Evolutionary conservation across 495 filamentous ascomycete genomes (phyloP), one percentile per base, ranked within the genome.

Genomic region (Darksidea phi): DNA sequence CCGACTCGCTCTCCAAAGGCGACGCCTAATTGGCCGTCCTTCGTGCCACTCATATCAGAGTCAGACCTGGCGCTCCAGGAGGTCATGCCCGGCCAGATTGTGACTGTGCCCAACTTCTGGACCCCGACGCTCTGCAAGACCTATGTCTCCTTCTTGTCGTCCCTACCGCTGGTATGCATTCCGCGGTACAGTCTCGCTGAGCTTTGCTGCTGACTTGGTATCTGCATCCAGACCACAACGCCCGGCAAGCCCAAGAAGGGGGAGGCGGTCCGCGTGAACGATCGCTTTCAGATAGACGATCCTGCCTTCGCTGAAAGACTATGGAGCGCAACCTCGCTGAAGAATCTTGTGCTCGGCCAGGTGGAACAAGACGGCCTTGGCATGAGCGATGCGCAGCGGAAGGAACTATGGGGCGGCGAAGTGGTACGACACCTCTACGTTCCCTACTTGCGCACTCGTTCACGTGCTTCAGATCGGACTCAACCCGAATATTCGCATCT

Each of bases 401-500:
- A 64, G 11, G 63, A 74, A 24, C 67, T 83, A 13, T 95, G 91
- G 90, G 93, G 89, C 46, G 93, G 92, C 17, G 81, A 91, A 25
- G 83, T 87, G 1, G 73, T 67, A 59, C 46, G 12, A 17, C 20
- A 28, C 25, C 17, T n/a, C 32, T 8, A 6, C 38, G 10, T n/a
- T n/a, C 36, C 34, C 26, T 10, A 47, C 1, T 15, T 43, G 12
- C 13, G 56, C 25, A 45, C 26, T 21, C 11, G 12, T 62, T 21
- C 17, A 23, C 2, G 43, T 51, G 46, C n/a, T 36, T 1, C 24
- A 64, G 65, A 37, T 94, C n/a, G 93, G 91, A 1, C 74, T 97
- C 62, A 96, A 94, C 76, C 82, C 88, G 6, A 94, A 94, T 67
- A 95, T 96, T 48, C 76, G 93, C 25, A 84, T 97, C 20, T 97